Conservation (phyloP, 306 rosid species). For the Prinsepia uniflora region DNA sequence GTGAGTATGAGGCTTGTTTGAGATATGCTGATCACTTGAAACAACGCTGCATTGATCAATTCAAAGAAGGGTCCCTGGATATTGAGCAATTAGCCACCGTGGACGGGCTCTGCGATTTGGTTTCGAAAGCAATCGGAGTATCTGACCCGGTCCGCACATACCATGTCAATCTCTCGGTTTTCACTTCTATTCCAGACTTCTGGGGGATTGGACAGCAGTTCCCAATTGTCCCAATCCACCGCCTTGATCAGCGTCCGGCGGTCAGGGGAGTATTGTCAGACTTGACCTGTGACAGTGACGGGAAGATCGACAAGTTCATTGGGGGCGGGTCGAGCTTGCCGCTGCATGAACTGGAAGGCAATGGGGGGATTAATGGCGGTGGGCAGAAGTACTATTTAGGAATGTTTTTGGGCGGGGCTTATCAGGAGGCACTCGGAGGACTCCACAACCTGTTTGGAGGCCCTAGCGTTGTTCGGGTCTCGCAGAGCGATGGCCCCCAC, state of each 20-base stretch:
- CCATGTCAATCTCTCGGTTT: constrained; percentile 75
- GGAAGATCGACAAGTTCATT: constrained; percentile 79
- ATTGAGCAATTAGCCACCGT: constrained; percentile 87
- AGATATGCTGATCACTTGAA: constrained; percentile 64
- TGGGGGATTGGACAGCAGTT: constrained; percentile 81
- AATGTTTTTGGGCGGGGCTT: constrained; percentile 99
- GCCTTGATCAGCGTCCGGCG: constrained; percentile 66
- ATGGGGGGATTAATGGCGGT: constrained; percentile 22
- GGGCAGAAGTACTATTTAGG: constrained; percentile 67
- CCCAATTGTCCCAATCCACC: constrained; percentile 85
- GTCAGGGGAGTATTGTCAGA: constrained; percentile 70
- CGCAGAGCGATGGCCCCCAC: constrained; percentile 88
- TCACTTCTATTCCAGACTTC: constrained; percentile 81
- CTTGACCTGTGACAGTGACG: constrained; percentile 96
- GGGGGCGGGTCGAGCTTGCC: constrained; percentile 78
- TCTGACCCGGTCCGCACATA: constrained; percentile 53
- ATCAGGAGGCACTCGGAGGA: constrained; percentile 99
- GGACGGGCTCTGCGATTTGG: constrained; percentile 67
- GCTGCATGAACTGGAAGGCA: constrained; percentile 72
- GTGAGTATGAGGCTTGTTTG: constrained; percentile 60
- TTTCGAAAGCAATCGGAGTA: constrained; percentile 62
- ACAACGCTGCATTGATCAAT: constrained; percentile 61
- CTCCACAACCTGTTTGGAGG: constrained; percentile 89
- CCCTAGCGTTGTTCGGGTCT: constrained; percentile 85
- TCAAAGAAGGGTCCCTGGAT: constrained; percentile 68